Evolutionary conservation across 139 green algal species (phyloP).

Genomic region (Tetratostichococcus sp.): DNA sequence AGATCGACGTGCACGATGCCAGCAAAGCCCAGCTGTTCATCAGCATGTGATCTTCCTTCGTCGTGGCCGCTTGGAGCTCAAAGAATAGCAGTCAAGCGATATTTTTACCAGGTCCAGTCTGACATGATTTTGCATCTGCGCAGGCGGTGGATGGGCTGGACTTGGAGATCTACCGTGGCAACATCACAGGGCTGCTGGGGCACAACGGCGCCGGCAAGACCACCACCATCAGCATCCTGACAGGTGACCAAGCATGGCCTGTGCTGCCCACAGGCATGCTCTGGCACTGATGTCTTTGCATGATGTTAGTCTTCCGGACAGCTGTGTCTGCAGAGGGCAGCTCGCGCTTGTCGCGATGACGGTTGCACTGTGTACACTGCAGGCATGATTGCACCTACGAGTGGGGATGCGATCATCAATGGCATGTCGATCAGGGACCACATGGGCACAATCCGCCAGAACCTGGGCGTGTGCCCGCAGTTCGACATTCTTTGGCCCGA

Average conservation of each 20-base stretch:
- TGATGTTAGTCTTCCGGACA: no score
- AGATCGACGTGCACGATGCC: no score
- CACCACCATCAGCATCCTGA: conserved; percentile 69
- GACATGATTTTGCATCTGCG: no score
- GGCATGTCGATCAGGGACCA: conserved; percentile 15
- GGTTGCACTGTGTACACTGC: not conserved
- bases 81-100: not conserved
- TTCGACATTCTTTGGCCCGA: conserved; percentile 85
- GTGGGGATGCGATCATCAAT: conserved; percentile 19
- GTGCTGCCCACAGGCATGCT: no score
- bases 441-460: conserved; percentile 45
- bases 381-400: conserved; percentile 59
- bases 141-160: conserved; percentile 64
- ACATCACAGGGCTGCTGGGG: conserved; percentile 73
- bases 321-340: no score
- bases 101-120: no score
- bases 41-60: no score
- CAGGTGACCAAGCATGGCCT: no score
- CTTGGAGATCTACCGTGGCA: conserved; percentile 42
- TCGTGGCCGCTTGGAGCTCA: no score
- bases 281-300: no score
- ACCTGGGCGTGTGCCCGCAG: conserved; percentile 78
- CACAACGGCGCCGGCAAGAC: conserved; percentile 81
- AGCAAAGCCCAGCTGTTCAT: no score
- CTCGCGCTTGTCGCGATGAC: not conserved